Evolutionary conservation across 2,329 filamentous ascomycete species (phyloP), one percentile per base, ranked within the genome.

Genomic region (Taxawa tesnikishii): DNA sequence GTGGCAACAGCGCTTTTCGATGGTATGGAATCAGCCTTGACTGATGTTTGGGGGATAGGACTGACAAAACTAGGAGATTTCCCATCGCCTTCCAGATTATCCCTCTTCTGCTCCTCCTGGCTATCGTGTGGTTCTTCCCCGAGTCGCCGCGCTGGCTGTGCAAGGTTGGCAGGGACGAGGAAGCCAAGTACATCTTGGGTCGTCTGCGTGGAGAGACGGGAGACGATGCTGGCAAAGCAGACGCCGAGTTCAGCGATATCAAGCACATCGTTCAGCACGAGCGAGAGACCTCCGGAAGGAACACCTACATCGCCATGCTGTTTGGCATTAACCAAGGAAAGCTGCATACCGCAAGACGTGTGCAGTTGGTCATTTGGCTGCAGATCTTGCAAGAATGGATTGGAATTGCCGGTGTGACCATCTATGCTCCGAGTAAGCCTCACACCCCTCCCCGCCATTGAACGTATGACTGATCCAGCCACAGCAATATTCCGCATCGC

Each of bases 51-150:
- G 45, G 29, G 28, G 33, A 32, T 43, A 40, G 4, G 37, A 36
- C 6, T 49, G 48, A 24, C n/a, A n/a, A n/a, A n/a, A 40, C 44
- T 7, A 38, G 76, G 75, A 59, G 76, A 4, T 82, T 83, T 41
- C 76, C 75, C 0, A 69, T 82, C 35, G 75, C 72, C 0, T 81
- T 82, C 51, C 76, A 82, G 44, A 79, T 81, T 19, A 51, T 78
- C 1, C 73, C 75, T 11, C 62, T 82, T 0, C 42, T 80, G 2
- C 28, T 68, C 0, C 60, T 81, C 0, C 60, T 80, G 33, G 47
- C 42, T 0, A 48, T 62, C 2, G 67, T 79, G 17, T 75, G 73
- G 67, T 72, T 79, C 55, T 75, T 82, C 50, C 79, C 78, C 0
- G 79, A 83, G 41, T 78, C 73, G 0, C 78, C 75, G 0, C 62